phyloP scores from a whole-genome alignment of 2,329 filamentous ascomycete genomes.

The Paramyrothecium roridum region DNA sequence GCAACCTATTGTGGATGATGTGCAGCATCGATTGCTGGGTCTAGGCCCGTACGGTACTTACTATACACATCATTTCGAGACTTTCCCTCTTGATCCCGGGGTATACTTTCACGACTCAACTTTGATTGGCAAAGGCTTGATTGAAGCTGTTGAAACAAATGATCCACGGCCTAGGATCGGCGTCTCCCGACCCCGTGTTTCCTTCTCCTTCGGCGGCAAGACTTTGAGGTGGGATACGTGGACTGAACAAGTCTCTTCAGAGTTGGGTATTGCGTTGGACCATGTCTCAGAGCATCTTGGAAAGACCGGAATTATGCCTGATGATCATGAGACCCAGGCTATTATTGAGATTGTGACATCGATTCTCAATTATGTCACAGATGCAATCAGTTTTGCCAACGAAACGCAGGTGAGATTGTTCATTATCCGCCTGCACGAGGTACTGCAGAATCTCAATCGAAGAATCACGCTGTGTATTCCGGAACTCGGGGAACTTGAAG shows the following conservation, averaged over 20 bases:
- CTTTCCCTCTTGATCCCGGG: conserved; percentile 53
- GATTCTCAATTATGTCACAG: conserved; percentile 44
- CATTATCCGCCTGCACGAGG: conserved; percentile 38
- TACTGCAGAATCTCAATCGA: conserved; percentile 36
- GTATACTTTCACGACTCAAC: conserved; percentile 60
- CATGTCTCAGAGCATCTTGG: conserved; percentile 49
- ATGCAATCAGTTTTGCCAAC: conserved; percentile 36
- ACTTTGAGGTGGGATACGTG: conserved; percentile 53
- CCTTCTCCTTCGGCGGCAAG: conserved; percentile 46
- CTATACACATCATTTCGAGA: conserved; percentile 61
- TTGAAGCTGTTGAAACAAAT: conserved; percentile 26
- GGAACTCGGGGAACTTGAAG: not conserved
- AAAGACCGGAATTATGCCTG: not conserved
- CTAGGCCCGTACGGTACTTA: conserved; percentile 58
- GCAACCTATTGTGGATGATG: conserved; percentile 7
- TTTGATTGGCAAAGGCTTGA: conserved; percentile 51
- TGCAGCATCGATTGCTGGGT: conserved; percentile 38
- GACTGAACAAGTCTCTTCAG: conserved; percentile 57
- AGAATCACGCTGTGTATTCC: conserved; percentile 18
- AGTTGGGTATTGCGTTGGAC: conserved; percentile 60
- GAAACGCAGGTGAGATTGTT: conserved; percentile 36
- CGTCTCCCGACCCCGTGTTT: conserved; percentile 26
- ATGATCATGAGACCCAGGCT: conserved; percentile 7
- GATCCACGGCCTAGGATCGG: conserved; percentile 1
- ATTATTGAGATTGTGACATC: conserved; percentile 33